These are phyloP conservation scores for Pulveroboletus sp. DNA, from an alignment of 768 basidiomycete species.

Conservation along the genomic window DNA sequence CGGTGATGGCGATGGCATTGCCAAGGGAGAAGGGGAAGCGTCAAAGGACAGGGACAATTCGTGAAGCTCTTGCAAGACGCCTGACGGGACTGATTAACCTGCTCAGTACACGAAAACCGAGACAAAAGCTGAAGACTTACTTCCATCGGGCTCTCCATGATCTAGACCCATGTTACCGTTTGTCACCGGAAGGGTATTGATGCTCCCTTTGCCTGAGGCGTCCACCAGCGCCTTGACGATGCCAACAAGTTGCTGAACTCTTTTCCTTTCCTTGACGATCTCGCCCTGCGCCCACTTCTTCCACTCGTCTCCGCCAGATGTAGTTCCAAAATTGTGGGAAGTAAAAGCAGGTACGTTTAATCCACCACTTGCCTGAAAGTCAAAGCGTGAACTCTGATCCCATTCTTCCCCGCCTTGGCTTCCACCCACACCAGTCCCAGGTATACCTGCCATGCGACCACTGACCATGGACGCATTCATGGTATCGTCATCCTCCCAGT, in stretches of 20 bases:
- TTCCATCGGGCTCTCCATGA: constrained; percentile 12
- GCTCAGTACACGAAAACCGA: constrained; percentile 1
- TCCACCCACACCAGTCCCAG: constrained; percentile 6
- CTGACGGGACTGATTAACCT: constrained; percentile 14
- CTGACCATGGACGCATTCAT: constrained; percentile 5
- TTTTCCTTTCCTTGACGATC: constrained; percentile 58
- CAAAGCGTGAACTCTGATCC: constrained; percentile 20
- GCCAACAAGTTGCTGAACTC: constrained; percentile 58
- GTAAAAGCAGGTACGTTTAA: constrained; percentile 12
- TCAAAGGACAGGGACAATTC: constrained; percentile 29
- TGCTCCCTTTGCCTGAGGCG: constrained; percentile 43
- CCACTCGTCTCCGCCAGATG: constrained; percentile 24
- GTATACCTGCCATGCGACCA: constrained; percentile 13
- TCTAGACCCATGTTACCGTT: neutral
- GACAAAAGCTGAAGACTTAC: constrained; percentile 8
- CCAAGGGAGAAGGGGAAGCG: constrained; percentile 10
- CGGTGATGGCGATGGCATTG: constrained; percentile 20
- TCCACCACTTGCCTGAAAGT: constrained; percentile 9
- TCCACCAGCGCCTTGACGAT: constrained; percentile 66
- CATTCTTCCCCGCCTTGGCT: constrained; percentile 23
- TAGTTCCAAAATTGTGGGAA: constrained; percentile 7
- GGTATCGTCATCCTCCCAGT: constrained; percentile 30
- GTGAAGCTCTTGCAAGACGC: constrained; percentile 26
- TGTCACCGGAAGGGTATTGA: neutral
- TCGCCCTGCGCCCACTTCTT: constrained; percentile 28